phyloP scores from a whole-genome alignment of 805 yeast species.

The Myxozyma geophila region DNA sequence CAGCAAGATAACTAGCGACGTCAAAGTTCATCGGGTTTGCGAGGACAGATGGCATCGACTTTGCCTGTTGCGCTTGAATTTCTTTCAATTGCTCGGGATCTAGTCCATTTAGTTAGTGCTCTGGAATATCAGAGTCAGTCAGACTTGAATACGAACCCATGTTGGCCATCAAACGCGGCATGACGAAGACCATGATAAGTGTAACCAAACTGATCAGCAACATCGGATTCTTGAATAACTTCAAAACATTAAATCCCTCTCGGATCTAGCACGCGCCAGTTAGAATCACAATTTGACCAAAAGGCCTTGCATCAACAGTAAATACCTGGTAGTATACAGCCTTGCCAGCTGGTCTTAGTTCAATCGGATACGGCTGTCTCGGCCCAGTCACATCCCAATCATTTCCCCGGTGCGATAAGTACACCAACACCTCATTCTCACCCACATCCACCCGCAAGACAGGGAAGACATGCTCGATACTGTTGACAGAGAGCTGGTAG shows the following conservation, averaged over 20 bases:
- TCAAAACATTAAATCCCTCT: slow-evolving; percentile 42
- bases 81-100: slow-evolving; percentile 46
- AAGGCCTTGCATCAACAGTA: not conserved
- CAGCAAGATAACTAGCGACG: slow-evolving; percentile 44
- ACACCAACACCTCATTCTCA: slow-evolving; percentile 40
- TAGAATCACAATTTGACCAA: not conserved
- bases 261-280: slow-evolving; percentile 26
- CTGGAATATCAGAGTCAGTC: not conserved
- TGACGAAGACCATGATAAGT: slow-evolving; percentile 43
- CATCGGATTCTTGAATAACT: slow-evolving; percentile 46
- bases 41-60: slow-evolving; percentile 30
- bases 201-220: slow-evolving; percentile 45
- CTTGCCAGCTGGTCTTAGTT: slow-evolving; percentile 39
- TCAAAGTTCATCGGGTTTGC: slow-evolving; percentile 40
- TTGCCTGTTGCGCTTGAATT: slow-evolving; percentile 41
- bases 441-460: slow-evolving; percentile 33
- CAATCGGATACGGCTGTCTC: slow-evolving; percentile 43
- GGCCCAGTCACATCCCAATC: slow-evolving; percentile 42
- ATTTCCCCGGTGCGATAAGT: slow-evolving; percentile 41
- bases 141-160: slow-evolving; percentile 36
- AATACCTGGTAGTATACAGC: slow-evolving; percentile 38
- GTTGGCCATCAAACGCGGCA: slow-evolving; percentile 43
- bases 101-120: not conserved
- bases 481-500: slow-evolving; percentile 37
- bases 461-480: slow-evolving; percentile 35